These are phyloP conservation scores for Physocladia obscura DNA, from an alignment of 192 early-diverging fungal species.

Conservation along the genomic window DNA sequence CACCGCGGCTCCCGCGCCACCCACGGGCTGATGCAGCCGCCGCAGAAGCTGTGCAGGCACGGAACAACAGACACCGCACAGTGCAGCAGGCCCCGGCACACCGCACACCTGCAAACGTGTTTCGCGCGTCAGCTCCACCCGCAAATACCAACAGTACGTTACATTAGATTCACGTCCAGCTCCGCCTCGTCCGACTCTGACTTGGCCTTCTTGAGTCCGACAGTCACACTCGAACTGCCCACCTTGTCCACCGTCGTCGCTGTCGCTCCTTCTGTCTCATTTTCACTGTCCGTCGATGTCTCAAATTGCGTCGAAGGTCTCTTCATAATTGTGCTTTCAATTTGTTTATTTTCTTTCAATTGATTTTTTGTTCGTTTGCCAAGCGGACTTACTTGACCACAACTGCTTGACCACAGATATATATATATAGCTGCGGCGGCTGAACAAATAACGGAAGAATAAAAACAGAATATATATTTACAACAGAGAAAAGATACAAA, in stretches of 20 bases:
- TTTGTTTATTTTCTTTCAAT: too few species aligned
- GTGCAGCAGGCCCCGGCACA: constrained; percentile 36
- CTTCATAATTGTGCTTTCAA: too few species aligned
- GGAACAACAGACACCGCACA: constrained; percentile 12
- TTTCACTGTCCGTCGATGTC: background rate
- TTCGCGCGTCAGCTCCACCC: background rate
- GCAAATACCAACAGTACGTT: background rate
- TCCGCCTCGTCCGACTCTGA: background rate
- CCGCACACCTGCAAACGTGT: constrained; percentile 9
- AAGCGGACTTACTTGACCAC: too few species aligned
- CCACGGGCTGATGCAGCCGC: constrained; percentile 34
- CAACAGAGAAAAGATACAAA: too few species aligned
- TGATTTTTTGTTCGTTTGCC: too few species aligned
- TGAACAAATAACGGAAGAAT: background rate
- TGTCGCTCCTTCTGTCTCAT: background rate
- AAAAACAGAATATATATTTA: background rate
- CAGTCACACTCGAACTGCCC: background rate
- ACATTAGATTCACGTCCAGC: constrained; percentile 5
- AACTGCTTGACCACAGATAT: background rate
- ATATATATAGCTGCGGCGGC: background rate
- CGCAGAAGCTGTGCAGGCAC: constrained; percentile 40
- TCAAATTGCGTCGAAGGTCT: background rate
- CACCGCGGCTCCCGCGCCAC: constrained; percentile 1
- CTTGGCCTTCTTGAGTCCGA: background rate
- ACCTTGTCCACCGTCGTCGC: background rate